phyloP scores from a whole-genome alignment of 2,329 filamentous ascomycete species.

The Curvularia eragrostidis region DNA sequence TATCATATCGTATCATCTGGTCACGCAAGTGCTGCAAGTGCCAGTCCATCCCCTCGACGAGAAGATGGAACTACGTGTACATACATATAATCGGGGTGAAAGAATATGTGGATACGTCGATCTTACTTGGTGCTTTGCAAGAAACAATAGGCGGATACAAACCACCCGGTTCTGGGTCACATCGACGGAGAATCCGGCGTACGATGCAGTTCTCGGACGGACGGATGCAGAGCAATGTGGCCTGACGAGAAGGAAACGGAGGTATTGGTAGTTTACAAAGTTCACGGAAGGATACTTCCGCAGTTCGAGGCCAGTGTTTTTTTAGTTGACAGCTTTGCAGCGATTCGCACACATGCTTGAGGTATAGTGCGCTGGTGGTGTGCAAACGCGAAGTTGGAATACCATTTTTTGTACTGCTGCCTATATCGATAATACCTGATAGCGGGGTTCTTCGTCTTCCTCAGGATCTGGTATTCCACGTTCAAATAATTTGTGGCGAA shows the following conservation, averaged over 20 bases:
- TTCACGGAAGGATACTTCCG: too few species aligned
- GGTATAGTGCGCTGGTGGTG: neutral
- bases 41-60: neutral
- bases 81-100: neutral
- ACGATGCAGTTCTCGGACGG: constrained; percentile 6
- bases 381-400: neutral
- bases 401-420: neutral
- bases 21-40: neutral
- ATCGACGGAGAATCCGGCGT: neutral
- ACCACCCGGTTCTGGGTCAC: constrained; percentile 4
- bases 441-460: neutral
- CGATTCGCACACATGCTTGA: neutral
- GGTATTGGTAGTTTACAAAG: neutral
- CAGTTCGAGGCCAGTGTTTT: neutral
- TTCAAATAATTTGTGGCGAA: too few species aligned
- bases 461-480: neutral
- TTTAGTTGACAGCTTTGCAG: neutral
- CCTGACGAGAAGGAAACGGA: neutral
- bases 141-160: constrained; percentile 2
- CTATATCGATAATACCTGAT: neutral
- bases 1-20: constrained; percentile 1
- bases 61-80: neutral
- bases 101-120: constrained; percentile 1
- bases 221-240: constrained; percentile 2
- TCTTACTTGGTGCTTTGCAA: constrained; percentile 1